Percentiles rank a stretch among this genome's conserved stretches.
These are phyloP conservation scores for Flaveria trinervia DNA, from an alignment of 129 eudicot genomes.

Conservation along the genomic window DNA sequence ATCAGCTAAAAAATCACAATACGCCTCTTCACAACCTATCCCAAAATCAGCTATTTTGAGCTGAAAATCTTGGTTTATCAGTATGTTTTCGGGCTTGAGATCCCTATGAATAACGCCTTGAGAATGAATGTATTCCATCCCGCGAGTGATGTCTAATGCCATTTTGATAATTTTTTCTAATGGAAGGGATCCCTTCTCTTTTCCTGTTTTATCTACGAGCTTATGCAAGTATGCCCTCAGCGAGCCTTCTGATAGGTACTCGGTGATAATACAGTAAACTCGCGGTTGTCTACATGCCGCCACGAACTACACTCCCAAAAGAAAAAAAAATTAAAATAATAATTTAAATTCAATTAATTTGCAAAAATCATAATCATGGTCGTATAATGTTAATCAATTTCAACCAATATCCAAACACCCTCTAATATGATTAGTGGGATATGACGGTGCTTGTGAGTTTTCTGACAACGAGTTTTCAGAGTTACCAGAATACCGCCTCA, in stretches of 20 bases:
- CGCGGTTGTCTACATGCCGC: constrained; percentile 81
- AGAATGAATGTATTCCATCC: constrained; percentile 89
- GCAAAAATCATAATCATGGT: background rate
- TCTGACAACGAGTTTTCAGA: no score
- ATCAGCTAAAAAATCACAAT: constrained; percentile 71
- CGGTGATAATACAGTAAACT: constrained; percentile 74
- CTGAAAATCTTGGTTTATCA: constrained; percentile 60
- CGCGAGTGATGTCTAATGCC: constrained; percentile 85
- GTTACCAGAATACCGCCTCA: background rate
- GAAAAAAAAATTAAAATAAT: no score
- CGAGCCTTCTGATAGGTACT: constrained; percentile 87
- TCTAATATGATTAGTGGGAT: background rate
- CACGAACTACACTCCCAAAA: constrained; percentile 52
- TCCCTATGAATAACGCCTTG: constrained; percentile 91
- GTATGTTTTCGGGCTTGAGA: constrained; percentile 87
- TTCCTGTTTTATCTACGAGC: constrained; percentile 53
- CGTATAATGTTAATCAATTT: background rate
- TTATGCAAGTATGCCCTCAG: constrained; percentile 84
- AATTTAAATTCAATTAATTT: background rate
- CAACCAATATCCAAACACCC: background rate
- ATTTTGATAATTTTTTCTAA: constrained; percentile 48
- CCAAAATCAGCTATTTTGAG: constrained; percentile 96
- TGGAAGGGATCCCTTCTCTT: constrained; percentile 51
- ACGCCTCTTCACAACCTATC: constrained; percentile 77
- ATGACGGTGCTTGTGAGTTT: no score